Conservation (phyloP, 345 rosid genomes). For the Rhodamnia argentea region DNA sequence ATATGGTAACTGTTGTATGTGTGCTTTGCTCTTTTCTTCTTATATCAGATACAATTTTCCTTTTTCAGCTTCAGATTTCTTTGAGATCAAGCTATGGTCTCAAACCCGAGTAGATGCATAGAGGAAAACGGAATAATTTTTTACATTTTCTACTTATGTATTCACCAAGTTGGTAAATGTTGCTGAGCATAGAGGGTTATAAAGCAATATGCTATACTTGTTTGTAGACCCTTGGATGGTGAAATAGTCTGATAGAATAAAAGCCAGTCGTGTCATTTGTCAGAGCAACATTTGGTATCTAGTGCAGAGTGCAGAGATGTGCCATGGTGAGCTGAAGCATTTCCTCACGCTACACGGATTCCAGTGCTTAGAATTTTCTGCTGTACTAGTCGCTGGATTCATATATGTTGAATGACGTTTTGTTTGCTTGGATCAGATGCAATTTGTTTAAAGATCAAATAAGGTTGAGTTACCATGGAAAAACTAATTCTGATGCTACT, state of each 20-base stretch:
- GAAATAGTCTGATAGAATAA: not conserved
- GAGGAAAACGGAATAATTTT: not conserved
- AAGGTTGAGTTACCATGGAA: not conserved
- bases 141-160: not conserved
- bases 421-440: not conserved
- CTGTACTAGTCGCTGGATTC: not conserved
- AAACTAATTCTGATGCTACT: not conserved
- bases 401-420: not conserved
- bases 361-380: not conserved
- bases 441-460: not conserved
- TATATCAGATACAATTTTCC: constrained; percentile 13
- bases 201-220: not conserved
- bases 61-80: not conserved
- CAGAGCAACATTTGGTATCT: not conserved
- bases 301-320: not conserved
- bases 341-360: not conserved
- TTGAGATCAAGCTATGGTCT: not conserved
- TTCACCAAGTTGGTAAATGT: not conserved
- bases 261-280: not conserved
- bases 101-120: not conserved
- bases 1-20: constrained; percentile 30
- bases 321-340: not conserved
- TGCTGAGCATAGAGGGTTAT: not conserved
- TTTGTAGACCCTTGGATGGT: constrained; percentile 4
- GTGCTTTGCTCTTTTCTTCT: constrained; percentile 23